phyloP scores from a whole-genome alignment of 192 early-diverging fungal genomes.

The Allomyces macrogynus region DNA sequence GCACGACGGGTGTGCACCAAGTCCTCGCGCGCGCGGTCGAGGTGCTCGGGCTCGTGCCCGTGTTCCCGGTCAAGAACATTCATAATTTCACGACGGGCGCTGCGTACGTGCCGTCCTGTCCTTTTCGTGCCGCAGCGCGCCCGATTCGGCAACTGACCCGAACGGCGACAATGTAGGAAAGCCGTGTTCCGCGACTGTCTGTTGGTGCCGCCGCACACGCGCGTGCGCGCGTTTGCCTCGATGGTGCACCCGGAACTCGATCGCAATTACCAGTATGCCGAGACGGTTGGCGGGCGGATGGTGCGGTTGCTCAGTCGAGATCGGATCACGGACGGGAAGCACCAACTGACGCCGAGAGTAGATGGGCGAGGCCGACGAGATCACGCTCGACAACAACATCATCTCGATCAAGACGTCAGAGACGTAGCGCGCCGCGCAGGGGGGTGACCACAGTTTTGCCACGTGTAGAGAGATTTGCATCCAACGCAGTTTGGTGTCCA shows the following conservation, averaged over 20 bases:
- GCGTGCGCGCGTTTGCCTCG: slow-evolving; percentile 51
- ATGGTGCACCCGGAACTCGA: slow-evolving; percentile 47
- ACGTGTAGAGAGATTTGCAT: not conserved
- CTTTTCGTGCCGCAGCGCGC: too few species aligned
- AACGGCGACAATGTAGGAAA: too few species aligned
- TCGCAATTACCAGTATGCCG: slow-evolving; percentile 45
- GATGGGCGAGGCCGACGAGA: slow-evolving; percentile 27
- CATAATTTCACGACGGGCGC: slow-evolving; percentile 32
- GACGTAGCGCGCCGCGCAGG: not conserved
- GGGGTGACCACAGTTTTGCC: not conserved
- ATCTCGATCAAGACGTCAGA: not conserved
- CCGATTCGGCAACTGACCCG: too few species aligned
- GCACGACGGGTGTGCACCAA: slow-evolving; percentile 59
- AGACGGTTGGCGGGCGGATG: slow-evolving; percentile 45
- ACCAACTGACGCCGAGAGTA: too few species aligned
- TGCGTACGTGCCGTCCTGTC: slow-evolving; percentile 10
- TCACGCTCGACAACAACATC: slow-evolving; percentile 18
- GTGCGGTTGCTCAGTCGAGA: too few species aligned
- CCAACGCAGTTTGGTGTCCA: not conserved
- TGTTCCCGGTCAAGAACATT: slow-evolving; percentile 55
- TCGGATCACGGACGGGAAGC: too few species aligned
- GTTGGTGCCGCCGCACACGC: slow-evolving; percentile 46
- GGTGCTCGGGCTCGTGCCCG: slow-evolving; percentile 41
- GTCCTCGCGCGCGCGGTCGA: slow-evolving; percentile 41
- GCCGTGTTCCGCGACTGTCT: slow-evolving; percentile 58